Evolutionary conservation across 2,329 filamentous ascomycete species (phyloP).

Genomic region (Meredithiella fracta): DNA sequence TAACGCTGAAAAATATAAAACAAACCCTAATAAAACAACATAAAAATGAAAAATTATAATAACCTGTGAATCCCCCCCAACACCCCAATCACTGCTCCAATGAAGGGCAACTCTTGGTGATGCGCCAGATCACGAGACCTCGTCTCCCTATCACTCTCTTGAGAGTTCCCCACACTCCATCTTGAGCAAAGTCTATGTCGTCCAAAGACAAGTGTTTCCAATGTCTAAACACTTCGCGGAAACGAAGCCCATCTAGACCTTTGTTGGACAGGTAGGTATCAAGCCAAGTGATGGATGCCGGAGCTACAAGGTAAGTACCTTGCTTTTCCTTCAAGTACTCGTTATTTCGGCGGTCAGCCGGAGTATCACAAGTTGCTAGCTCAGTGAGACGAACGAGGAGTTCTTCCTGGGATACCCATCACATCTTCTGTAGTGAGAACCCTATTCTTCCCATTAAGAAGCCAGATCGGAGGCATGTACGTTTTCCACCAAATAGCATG

Average conservation of each 20-base stretch:
- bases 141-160: constrained; percentile 47
- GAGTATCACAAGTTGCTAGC: constrained; percentile 46
- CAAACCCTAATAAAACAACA: background rate
- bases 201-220: constrained; percentile 57
- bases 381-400: constrained; percentile 42
- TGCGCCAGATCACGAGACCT: constrained; percentile 45
- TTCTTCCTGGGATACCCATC: constrained; percentile 50
- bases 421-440: constrained; percentile 55
- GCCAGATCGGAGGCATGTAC: constrained; percentile 66
- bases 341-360: constrained; percentile 36
- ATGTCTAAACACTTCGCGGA: constrained; percentile 56
- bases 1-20: constrained; percentile 7
- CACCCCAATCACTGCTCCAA: background rate
- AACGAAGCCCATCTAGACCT: constrained; percentile 40
- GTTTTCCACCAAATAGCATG: constrained; percentile 75
- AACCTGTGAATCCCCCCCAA: background rate
- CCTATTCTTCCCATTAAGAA: constrained; percentile 59
- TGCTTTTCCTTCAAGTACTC: constrained; percentile 44
- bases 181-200: constrained; percentile 63
- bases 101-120: constrained; percentile 41
- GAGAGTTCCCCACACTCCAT: constrained; percentile 58
- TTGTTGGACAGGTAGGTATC: constrained; percentile 46
- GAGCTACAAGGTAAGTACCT: constrained; percentile 56
- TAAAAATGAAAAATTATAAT: background rate
- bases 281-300: constrained; percentile 53